Base-by-base conservation (phyloP, 768 basidiomycete species). In the Hydnomerulius pinastri region DNA sequence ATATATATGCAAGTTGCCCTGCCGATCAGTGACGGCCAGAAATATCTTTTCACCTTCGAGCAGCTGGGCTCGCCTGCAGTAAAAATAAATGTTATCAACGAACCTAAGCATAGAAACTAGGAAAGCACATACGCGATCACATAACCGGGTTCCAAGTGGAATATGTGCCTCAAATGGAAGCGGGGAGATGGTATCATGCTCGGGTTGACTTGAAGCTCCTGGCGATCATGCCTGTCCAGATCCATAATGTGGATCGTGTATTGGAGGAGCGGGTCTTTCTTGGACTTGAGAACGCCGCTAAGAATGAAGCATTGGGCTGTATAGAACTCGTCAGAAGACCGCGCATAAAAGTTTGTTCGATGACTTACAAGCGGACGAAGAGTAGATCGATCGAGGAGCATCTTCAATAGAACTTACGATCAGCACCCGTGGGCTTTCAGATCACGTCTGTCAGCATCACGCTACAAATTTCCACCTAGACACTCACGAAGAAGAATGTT, bases 31-130 rank as follows among this genome's bases (percentile, higher is more conserved):
- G 11, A 73, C 48, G 5, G 79, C 59, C 1, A 78, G 54, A 1
- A 80, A 59, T 29, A 74, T 65, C 23, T 56, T 69, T 17, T 64
- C 62, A 21, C 65, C 57, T 21, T 64, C 60, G 27, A 78, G 65
- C 0, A 78, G 45, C 45, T 78, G 76, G 1, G 60, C 46, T 25
- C 67, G 57, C n/a, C 69, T 72, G 17, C 3, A 6, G 21, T n/a
- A 17, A 21, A n/a, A 2, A 7, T n/a, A 6, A 27, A 11, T 37
- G n/a, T 25, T 51, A 51, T 4, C 21, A 35, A 36, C 4, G 8
- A n/a, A n/a, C 25, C 28, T 11, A 5, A 20, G 18, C 11, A 47
- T 35, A 2, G 27, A 33, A 32, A 29, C 17, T 11, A n/a, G 12
- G 27, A 21, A 29, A 9, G n/a, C n/a, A 38, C 29, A 4, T 5